A percentile compares a stretch with the other conserved stretches of the same genome.
Conservation (phyloP, 176 grass and related monocot species). For the Carex scoparia region DNA sequence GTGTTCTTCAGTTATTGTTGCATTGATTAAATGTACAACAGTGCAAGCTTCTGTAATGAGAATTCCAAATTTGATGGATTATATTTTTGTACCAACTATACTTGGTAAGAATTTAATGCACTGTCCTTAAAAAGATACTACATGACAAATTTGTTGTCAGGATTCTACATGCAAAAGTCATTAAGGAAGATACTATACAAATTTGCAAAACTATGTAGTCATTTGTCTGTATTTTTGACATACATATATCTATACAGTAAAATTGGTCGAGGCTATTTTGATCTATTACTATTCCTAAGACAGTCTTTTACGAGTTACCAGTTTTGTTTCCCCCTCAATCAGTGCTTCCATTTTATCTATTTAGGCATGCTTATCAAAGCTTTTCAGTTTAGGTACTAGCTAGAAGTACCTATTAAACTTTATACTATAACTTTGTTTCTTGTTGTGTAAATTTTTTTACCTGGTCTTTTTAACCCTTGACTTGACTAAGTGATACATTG, state of each 20-base stretch:
- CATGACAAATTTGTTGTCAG: slow-evolving; percentile 5
- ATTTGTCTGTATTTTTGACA: slow-evolving; percentile 5
- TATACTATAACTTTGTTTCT: not conserved
- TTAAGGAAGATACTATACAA: not conserved
- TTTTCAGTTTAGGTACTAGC: slow-evolving; percentile 14
- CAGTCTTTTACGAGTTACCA: not conserved
- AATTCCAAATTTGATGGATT: not conserved
- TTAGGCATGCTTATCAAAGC: slow-evolving; percentile 16
- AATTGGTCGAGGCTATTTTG: not conserved
- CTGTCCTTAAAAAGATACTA: not conserved
- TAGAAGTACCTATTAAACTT: not conserved
- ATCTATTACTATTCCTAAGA: not conserved
- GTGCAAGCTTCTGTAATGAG: not conserved
- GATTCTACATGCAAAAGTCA: not conserved
- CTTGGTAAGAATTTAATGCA: not conserved
- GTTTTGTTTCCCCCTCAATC: not conserved
- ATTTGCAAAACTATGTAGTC: not conserved
- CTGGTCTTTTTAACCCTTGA: not conserved
- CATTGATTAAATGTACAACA: not conserved
- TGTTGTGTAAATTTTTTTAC: not conserved
- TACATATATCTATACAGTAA: slow-evolving; percentile 3
- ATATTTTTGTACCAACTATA: not conserved
- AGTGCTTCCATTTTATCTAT: slow-evolving; percentile 10
- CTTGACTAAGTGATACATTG: not conserved
- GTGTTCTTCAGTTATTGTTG: slow-evolving; percentile 4